Conservation (phyloP, 2,329 filamentous ascomycete genomes). For the Aphanocladium album region DNA sequence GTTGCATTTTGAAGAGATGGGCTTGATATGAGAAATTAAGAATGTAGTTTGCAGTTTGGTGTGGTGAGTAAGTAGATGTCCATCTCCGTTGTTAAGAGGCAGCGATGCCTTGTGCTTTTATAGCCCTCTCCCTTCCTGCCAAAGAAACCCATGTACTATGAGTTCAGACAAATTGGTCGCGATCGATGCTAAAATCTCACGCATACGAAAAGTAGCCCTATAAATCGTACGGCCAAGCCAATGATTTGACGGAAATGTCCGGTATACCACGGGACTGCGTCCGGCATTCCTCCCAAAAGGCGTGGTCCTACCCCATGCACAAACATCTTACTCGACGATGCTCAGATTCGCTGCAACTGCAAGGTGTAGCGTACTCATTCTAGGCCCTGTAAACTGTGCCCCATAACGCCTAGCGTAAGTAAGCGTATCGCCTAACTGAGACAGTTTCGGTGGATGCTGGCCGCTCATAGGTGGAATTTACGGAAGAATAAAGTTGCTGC, state of each 20-base stretch:
- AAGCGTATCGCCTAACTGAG: not conserved
- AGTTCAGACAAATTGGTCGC: not conserved
- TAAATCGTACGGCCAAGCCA: not conserved
- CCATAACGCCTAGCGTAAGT: not conserved
- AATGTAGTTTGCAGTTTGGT: not conserved
- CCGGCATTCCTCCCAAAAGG: not conserved
- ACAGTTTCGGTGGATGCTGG: not conserved
- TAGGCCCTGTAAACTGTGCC: not conserved
- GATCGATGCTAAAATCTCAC: slow-evolving; percentile 2
- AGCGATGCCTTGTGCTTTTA: not conserved
- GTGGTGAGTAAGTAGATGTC: not conserved
- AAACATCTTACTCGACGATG: not conserved
- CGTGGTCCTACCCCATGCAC: not conserved
- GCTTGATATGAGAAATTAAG: too few relatives aligned
- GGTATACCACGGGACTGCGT: not conserved
- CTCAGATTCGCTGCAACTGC: not conserved
- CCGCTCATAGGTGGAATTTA: slow-evolving; percentile 5
- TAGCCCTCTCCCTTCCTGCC: not conserved
- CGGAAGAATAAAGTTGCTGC: not conserved
- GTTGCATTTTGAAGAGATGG: not conserved
- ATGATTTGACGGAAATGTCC: not conserved
- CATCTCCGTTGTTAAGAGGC: not conserved
- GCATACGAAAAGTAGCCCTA: not conserved
- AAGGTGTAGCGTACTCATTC: not conserved
- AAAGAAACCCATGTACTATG: not conserved